These are phyloP conservation scores for Linnemannia schmuckeri DNA, from an alignment of 192 early-diverging fungal species.

Conservation along the genomic window DNA sequence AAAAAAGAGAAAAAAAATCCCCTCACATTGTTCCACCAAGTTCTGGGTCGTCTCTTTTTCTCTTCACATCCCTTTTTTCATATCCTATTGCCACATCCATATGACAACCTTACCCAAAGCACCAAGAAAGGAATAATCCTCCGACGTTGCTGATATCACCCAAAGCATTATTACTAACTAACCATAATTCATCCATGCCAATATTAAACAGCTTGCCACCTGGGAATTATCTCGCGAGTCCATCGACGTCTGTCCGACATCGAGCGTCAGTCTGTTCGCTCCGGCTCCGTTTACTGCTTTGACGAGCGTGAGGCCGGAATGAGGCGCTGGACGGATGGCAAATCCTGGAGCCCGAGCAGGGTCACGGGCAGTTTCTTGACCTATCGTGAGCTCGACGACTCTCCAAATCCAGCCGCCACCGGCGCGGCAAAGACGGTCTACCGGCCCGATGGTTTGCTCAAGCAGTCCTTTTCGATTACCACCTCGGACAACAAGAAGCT, in stretches of 20 bases:
- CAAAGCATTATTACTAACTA: neutral
- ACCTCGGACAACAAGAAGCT: slow-evolving; percentile 84
- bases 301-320: slow-evolving; percentile 93
- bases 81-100: neutral
- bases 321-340: slow-evolving; percentile 94
- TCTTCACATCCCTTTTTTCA: neutral
- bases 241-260: slow-evolving; percentile 86
- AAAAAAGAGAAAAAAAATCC: neutral
- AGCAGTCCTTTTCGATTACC: slow-evolving; percentile 90
- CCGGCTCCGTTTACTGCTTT: slow-evolving; percentile 92
- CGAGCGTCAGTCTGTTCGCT: slow-evolving; percentile 84
- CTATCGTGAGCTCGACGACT: slow-evolving; percentile 83
- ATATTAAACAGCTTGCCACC: slow-evolving; percentile 73
- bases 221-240: slow-evolving; percentile 79
- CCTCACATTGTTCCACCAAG: neutral
- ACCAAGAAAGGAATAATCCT: slow-evolving; percentile 8
- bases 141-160: neutral
- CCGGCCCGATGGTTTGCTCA: slow-evolving; percentile 87
- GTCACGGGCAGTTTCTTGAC: slow-evolving; percentile 91
- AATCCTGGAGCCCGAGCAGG: slow-evolving; percentile 89
- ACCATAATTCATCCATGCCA: neutral
- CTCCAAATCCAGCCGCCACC: slow-evolving; percentile 9
- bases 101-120: neutral
- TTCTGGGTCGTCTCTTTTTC: neutral
- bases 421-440: slow-evolving; percentile 62